A percentile compares a stretch with the other conserved stretches of the same genome.
Evolutionary conservation across 2,329 filamentous ascomycete genomes (phyloP).

Genomic region (Nannizzia gypsea): DNA sequence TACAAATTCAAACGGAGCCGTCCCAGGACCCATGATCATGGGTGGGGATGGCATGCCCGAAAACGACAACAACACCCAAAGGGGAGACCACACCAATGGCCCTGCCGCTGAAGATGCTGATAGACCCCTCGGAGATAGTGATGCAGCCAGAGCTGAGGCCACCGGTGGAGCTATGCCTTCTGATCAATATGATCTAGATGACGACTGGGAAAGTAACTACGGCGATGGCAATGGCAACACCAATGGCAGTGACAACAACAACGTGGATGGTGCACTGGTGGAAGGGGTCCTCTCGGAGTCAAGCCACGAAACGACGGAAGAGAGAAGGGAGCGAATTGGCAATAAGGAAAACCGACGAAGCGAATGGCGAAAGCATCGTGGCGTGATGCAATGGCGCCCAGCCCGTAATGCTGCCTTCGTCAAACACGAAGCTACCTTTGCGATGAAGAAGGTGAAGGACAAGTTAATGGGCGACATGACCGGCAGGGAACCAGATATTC

Average conservation of each 20-base stretch:
- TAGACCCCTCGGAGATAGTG: not conserved
- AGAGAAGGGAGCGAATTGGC: constrained; percentile 15
- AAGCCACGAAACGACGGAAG: constrained; percentile 13
- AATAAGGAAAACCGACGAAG: constrained; percentile 32
- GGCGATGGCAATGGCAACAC: constrained; percentile 7
- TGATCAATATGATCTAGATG: not conserved
- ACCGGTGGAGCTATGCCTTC: not conserved
- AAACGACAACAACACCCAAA: not conserved
- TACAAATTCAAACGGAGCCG: not conserved
- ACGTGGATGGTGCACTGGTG: constrained; percentile 4
- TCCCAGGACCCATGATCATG: not conserved
- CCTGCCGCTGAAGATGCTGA: not conserved
- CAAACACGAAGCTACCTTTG: constrained; percentile 75
- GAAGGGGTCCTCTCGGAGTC: not conserved
- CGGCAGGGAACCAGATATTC: constrained; percentile 75
- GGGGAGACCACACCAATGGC: not conserved
- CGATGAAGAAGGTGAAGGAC: constrained; percentile 61
- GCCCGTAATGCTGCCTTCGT: constrained; percentile 76
- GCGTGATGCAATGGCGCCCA: constrained; percentile 90
- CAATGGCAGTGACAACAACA: no score
- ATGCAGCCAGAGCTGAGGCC: not conserved
- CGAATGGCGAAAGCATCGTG: constrained; percentile 74
- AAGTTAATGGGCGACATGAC: constrained; percentile 59
- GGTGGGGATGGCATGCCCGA: not conserved
- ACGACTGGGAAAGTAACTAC: not conserved